These are phyloP conservation scores for Alternaria panax DNA, from an alignment of 2,329 filamentous ascomycete genomes.

Conservation along the genomic window DNA sequence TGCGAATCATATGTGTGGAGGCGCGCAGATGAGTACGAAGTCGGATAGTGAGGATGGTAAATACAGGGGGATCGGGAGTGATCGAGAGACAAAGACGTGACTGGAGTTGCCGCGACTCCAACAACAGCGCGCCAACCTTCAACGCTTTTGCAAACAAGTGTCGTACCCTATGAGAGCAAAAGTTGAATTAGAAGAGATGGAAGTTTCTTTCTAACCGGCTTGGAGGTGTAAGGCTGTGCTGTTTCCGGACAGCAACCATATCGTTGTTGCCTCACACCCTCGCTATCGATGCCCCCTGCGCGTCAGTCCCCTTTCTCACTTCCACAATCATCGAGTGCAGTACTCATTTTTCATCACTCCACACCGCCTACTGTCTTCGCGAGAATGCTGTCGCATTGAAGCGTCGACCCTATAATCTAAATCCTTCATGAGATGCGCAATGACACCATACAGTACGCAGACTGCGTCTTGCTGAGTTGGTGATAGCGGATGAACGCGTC, in stretches of 20 bases:
- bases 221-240: neutral
- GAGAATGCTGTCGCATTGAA: neutral
- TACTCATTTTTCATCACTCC: neutral
- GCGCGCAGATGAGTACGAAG: neutral
- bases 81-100: conserved; percentile 8
- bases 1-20: neutral
- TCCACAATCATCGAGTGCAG: neutral
- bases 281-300: conserved; percentile 12
- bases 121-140: conserved; percentile 4
- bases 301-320: neutral
- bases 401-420: fast-evolving
- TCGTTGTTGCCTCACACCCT: conserved; percentile 2
- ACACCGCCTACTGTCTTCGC: neutral
- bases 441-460: fast-evolving
- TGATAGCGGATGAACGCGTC: neutral
- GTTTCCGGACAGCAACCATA: neutral
- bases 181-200: neutral
- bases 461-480: fast-evolving
- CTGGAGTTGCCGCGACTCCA: neutral
- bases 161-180: neutral
- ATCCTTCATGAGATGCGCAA: fast-evolving
- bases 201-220: neutral
- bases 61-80: neutral
- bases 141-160: neutral
- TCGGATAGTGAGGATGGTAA: conserved; percentile 1